Evolutionary conservation across 108 stramenopile species (phyloP).

Genomic region (Schizochytrium sp.): DNA sequence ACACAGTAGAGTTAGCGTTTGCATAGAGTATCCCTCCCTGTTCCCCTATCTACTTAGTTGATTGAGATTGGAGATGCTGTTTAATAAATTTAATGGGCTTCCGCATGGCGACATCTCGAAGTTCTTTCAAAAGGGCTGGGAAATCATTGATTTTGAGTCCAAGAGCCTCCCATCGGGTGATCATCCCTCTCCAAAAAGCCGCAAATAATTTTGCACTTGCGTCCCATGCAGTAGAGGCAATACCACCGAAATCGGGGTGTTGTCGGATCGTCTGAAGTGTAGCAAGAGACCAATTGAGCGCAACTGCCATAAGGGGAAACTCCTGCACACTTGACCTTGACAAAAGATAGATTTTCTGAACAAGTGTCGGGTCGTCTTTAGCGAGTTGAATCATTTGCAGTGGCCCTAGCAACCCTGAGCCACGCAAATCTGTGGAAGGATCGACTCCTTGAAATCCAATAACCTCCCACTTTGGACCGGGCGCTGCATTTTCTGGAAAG

Average conservation of each 20-base stretch:
- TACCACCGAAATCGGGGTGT: background rate
- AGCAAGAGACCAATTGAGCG: background rate
- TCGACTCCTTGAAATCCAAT: constrained; percentile 36
- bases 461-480: background rate
- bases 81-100: background rate
- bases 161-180: background rate
- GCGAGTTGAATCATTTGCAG: background rate
- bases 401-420: constrained; percentile 29
- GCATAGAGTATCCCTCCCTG: no score
- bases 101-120: background rate
- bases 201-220: background rate
- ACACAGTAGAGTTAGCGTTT: no score
- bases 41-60: no score
- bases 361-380: background rate
- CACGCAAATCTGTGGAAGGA: constrained; percentile 42
- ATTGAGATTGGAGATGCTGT: background rate
- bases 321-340: background rate
- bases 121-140: background rate
- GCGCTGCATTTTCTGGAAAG: constrained; percentile 12
- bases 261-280: background rate
- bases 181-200: background rate
- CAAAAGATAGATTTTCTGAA: background rate
- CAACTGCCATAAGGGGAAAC: constrained; percentile 3
- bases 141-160: background rate
- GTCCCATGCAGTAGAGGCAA: background rate